Evolutionary conservation across 2,329 filamentous ascomycete genomes (phyloP), one percentile per base, ranked within the genome.

Genomic region (Calonectria hawksworthii): DNA sequence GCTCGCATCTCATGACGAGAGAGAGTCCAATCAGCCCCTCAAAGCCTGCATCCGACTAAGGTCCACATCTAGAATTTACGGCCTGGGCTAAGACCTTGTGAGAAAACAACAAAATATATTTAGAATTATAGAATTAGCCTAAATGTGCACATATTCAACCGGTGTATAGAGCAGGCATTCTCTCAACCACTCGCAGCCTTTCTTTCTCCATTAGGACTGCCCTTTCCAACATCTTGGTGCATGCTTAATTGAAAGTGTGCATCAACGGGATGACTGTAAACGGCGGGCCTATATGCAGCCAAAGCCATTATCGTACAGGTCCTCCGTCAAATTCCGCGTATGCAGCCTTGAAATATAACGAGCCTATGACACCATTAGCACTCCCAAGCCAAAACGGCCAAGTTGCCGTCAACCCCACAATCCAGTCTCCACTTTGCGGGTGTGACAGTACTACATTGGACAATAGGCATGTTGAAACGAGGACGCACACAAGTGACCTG

Each of bases 161-260:
- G 16, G 16, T 21, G 14, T 14, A 38, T 18, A 16, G 7, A 18
- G 13, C 14, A 41, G 38, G 16, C 4, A 41, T 16, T 16, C 38
- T 41, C 16, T 21, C 13, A 18, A 18, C 6, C 38, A 41, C 4
- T 3, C 34, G 18, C 3, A 13, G 3, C 6, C 52, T 21, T 30
- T 28, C n/a, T 34, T 18, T 56, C 28, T 21, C 26, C 28, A 32
- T 23, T 26, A 26, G 34, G 34, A 41, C 41, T 61, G 13, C 34
- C 34, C n/a, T 61, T 14, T 21, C 56, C 32, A 41, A 66, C 21
- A 56, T 71, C 59, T 13, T 63, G 36, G 11, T n/a, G 56, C 68
- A 70, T 70, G 11, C 68, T 70, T 14, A 56, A 56, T 16, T 32
- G 50, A 28, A 70, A 21, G 26, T 38, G 51, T 34, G 26, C 63